Conservation (phyloP, 257 asterid species). For the Nicotiana noctiflora region DNA sequence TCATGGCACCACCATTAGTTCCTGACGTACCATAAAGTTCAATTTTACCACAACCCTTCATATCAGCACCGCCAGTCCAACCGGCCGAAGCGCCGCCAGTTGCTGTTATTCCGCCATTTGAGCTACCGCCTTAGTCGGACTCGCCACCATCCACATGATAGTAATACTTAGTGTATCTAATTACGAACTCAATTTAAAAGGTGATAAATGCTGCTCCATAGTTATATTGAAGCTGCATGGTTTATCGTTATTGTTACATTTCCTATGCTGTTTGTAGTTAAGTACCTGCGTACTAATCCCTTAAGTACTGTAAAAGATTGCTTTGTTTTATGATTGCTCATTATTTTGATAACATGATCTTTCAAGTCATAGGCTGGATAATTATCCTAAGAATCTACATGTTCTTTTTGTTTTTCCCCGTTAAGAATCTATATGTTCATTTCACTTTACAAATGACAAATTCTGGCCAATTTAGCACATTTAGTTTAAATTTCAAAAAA, state of each 20-base stretch:
- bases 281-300: neutral
- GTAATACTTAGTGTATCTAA: too few species aligned
- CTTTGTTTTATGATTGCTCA: neutral
- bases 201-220: neutral
- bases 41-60: neutral
- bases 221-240: neutral
- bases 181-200: too few species aligned
- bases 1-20: conserved; percentile 3
- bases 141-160: conserved; percentile 17
- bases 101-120: conserved; percentile 2
- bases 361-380: neutral
- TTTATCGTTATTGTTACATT: neutral
- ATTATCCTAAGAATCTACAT: neutral
- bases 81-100: neutral
- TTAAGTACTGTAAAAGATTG: neutral
- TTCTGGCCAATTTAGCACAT: neutral
- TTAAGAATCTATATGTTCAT: neutral
- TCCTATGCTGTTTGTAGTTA: neutral
- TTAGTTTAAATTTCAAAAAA: neutral
- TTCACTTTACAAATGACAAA: neutral
- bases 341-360: neutral
- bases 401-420: neutral
- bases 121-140: conserved; percentile 13
- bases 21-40: neutral
- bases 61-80: neutral